phyloP scores from a whole-genome alignment of 2,329 filamentous ascomycete genomes.

The Blumeriella jaapii region DNA sequence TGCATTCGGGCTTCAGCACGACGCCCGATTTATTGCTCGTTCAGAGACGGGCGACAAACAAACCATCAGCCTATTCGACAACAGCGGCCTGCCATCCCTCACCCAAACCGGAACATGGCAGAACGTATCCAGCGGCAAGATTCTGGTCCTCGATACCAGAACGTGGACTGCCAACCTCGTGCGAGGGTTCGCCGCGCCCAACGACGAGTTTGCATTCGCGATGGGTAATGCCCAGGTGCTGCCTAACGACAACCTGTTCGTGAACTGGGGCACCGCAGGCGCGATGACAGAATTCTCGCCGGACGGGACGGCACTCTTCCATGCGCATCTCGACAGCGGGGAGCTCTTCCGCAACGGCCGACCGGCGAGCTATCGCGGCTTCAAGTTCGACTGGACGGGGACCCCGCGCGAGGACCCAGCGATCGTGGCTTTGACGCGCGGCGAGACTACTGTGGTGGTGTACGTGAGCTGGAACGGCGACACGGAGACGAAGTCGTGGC shows the following conservation, averaged over 20 bases:
- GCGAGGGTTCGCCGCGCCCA: slow-evolving; percentile 14
- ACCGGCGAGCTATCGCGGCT: slow-evolving; percentile 31
- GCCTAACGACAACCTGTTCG: slow-evolving; percentile 17
- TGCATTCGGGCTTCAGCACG: slow-evolving; percentile 38
- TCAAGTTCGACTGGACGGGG: slow-evolving; percentile 31
- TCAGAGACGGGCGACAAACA: slow-evolving; percentile 10
- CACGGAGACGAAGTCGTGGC: slow-evolving; percentile 35
- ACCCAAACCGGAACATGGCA: slow-evolving; percentile 8
- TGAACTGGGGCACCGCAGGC: slow-evolving; percentile 19
- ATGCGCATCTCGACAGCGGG: slow-evolving; percentile 30
- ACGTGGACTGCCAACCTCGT: slow-evolving; percentile 14
- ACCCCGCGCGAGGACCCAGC: slow-evolving; percentile 28
- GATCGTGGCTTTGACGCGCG: slow-evolving; percentile 27
- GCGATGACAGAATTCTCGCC: slow-evolving; percentile 19
- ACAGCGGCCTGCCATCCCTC: slow-evolving; percentile 8
- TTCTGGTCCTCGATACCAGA: slow-evolving; percentile 13
- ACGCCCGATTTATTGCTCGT: slow-evolving; percentile 32
- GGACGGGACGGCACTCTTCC: slow-evolving; percentile 29
- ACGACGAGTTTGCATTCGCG: slow-evolving; percentile 15
- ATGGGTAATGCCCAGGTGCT: slow-evolving; percentile 20
- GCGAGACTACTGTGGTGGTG: slow-evolving; percentile 26
- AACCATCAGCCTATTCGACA: slow-evolving; percentile 20
- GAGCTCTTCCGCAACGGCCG: slow-evolving; percentile 14
- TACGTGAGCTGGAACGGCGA: slow-evolving; percentile 46
- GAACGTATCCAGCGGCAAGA: slow-evolving; percentile 16